Conservation (phyloP, 805 yeast genomes). For the Cyberlindnera euphorbiiphila region DNA sequence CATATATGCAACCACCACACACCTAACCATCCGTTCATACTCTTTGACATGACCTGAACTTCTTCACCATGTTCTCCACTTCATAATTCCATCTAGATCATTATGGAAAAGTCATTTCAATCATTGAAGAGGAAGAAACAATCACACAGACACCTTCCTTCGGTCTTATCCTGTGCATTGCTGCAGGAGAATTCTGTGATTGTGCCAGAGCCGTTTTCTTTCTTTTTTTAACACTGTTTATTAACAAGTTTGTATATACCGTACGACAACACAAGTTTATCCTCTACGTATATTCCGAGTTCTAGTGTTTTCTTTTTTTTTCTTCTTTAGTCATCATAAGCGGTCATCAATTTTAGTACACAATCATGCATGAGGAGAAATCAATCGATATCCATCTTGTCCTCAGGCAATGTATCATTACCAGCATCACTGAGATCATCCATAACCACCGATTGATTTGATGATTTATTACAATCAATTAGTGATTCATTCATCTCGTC, state of each 20-base stretch:
- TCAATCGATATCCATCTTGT: slow-evolving; percentile 24
- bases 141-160: too few relatives aligned
- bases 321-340: too few relatives aligned
- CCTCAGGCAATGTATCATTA: slow-evolving; percentile 21
- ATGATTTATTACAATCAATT: slow-evolving; percentile 26
- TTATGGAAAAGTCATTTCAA: too few relatives aligned
- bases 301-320: background rate
- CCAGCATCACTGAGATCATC: slow-evolving; percentile 7
- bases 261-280: slow-evolving; percentile 13
- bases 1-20: background rate
- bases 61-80: too few relatives aligned
- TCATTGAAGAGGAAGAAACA: too few relatives aligned
- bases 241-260: slow-evolving; percentile 16
- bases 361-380: background rate
- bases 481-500: slow-evolving; percentile 26
- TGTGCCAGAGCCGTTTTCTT: background rate
- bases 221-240: slow-evolving; percentile 5
- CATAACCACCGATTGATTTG: slow-evolving; percentile 8
- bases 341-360: background rate
- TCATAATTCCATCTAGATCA: too few relatives aligned
- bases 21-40: background rate
- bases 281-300: slow-evolving; percentile 2
- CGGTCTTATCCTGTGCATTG: slow-evolving; percentile 6
- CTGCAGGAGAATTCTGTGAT: slow-evolving; percentile 1
- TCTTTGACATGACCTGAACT: too few relatives aligned